Evolutionary conservation across 1,284 basidiomycete genomes (phyloP), one percentile per base, ranked within the genome.

Genomic region (Megacollybia platyphylla): DNA sequence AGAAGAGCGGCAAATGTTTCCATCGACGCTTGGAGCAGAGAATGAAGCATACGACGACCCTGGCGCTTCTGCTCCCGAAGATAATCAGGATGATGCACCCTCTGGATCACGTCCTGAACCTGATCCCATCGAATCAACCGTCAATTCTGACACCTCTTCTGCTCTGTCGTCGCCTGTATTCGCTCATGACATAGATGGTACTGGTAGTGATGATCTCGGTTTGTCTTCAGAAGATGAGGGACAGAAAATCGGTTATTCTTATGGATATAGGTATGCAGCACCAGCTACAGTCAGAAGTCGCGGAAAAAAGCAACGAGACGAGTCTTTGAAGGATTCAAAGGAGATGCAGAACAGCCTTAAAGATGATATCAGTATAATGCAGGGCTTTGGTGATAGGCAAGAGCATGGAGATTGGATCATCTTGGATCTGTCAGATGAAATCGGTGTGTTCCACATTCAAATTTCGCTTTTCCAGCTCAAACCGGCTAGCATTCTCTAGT

Each of bases 341-440:
- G 26, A 37, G 41, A 24, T 37, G 3, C 29, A 30, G 38, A 36
- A 36, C 11, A 36, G n/a, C 20, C 3, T 11, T 37, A 3, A 15
- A 24, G 20, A 37, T 13, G n/a, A n/a, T 15, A 7, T 2, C 10
- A 41, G 28, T 11, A 34, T 6, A 11, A 18, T 11, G 6, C 36
- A 41, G 5, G 34, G 39, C 28, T 46, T 44, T 26, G 31, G 28
- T 10, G 41, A 48, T 42, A 49, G 20, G 46, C 35, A 48, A 42
- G 55, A 56, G 28, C 53, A 49, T 28, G 53, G 66, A 0, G 69
- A 75, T 39, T 78, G 73, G 72, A 61, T 81, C 27, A 62, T 79
- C 2, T 52, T 82, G 20, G 76, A 81, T 51, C 61, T 79, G 62
- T 63, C 68, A 2, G 65, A 66, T 44, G 72, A 75, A 37, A 52